A percentile compares a stretch with the other conserved stretches of the same genome.
Conservation (phyloP, 805 yeast genomes). For the Saccharomycopsis olivae region DNA sequence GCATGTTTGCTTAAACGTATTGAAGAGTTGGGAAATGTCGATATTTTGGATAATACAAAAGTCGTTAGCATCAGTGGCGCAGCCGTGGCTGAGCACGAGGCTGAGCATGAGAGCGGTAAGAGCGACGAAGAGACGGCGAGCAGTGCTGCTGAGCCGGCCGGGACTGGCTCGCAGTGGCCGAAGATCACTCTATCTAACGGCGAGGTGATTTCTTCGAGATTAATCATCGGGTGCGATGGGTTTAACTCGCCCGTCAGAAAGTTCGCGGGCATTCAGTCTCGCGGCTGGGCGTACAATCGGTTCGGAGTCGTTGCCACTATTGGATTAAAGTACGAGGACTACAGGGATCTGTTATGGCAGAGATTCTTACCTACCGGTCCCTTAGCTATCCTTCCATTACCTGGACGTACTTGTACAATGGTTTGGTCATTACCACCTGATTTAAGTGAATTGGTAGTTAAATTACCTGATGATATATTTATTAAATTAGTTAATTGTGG, state of each 20-base stretch:
- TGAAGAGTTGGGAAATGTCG: slow-evolving; percentile 30
- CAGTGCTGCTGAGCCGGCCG: slow-evolving; percentile 25
- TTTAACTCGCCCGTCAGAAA: slow-evolving; percentile 85
- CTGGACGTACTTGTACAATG: slow-evolving; percentile 75
- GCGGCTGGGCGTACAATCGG: slow-evolving; percentile 87
- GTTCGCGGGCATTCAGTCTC: slow-evolving; percentile 68
- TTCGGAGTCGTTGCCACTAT: slow-evolving; percentile 92
- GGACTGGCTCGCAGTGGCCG: slow-evolving; percentile 70
- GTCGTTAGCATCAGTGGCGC: slow-evolving; percentile 40
- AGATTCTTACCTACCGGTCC: slow-evolving; percentile 89
- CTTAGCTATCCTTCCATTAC: slow-evolving; percentile 80
- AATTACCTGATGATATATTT: slow-evolving; percentile 52
- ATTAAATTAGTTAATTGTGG: slow-evolving; percentile 75
- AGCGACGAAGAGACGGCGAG: slow-evolving; percentile 8
- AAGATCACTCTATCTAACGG: slow-evolving; percentile 60
- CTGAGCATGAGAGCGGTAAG: slow-evolving; percentile 15
- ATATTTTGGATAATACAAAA: slow-evolving; percentile 51
- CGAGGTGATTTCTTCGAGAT: slow-evolving; percentile 47
- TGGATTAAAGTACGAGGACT: slow-evolving; percentile 62
- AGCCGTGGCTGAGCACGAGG: background rate
- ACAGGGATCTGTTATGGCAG: slow-evolving; percentile 79
- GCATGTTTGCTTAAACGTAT: slow-evolving; percentile 52
- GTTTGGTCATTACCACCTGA: slow-evolving; percentile 90
- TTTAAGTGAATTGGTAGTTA: slow-evolving; percentile 49
- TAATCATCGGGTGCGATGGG: slow-evolving; percentile 94